These are phyloP conservation scores for Cotoneaster glaucophyllus DNA, from an alignment of 306 rosid genomes.

Conservation along the genomic window DNA sequence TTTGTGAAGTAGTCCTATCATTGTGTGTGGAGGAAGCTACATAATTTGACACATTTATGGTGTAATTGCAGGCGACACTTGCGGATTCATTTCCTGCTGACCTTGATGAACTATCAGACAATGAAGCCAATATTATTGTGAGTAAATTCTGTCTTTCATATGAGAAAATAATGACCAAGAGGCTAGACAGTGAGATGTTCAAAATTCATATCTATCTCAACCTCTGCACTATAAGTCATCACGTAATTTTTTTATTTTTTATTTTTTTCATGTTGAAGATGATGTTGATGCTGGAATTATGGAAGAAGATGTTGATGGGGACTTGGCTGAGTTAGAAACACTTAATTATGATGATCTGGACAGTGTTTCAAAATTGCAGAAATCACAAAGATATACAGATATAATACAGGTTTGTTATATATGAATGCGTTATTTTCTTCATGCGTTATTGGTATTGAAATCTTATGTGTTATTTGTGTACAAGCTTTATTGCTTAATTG, in stretches of 20 bases:
- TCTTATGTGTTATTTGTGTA: not conserved
- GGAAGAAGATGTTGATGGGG: conserved; percentile 96
- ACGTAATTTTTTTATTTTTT: not conserved
- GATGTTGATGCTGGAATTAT: conserved; percentile 53
- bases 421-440: not conserved
- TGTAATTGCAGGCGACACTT: conserved; percentile 68
- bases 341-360: conserved; percentile 91
- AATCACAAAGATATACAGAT: conserved; percentile 70
- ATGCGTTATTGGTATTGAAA: not conserved
- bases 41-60: not conserved
- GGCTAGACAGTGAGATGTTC: not conserved
- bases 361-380: conserved; percentile 89
- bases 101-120: conserved; percentile 92
- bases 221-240: not conserved
- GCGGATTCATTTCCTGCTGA: conserved; percentile 97
- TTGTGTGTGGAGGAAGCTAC: not conserved
- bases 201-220: not conserved
- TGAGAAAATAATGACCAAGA: not conserved
- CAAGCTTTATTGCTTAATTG: not conserved
- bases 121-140: conserved; percentile 64
- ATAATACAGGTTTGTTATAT: conserved; percentile 55
- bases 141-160: conserved; percentile 4
- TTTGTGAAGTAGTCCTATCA: not conserved
- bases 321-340: conserved; percentile 74
- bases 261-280: conserved; percentile 46